These are phyloP conservation scores for Brassica cretica DNA, from an alignment of 345 rosid genomes.

Conservation along the genomic window DNA sequence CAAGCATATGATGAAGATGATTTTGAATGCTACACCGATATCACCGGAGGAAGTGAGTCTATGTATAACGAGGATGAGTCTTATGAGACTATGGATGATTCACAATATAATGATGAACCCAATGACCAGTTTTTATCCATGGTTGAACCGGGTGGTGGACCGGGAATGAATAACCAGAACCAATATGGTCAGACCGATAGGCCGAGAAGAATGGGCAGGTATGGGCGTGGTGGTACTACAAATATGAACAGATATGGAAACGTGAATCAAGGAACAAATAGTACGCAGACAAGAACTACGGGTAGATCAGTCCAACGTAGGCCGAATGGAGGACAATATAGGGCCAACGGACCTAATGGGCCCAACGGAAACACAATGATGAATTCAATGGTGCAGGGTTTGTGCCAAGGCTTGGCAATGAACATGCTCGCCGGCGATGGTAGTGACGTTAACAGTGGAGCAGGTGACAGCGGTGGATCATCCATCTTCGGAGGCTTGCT, in stretches of 20 bases:
- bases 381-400: constrained; percentile 32
- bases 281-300: constrained; percentile 1
- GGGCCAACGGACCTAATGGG: background rate
- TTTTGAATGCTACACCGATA: constrained; percentile 18
- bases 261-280: constrained; percentile 19
- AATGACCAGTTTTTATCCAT: constrained; percentile 12
- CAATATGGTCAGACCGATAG: constrained; percentile 21
- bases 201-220: background rate
- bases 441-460: constrained; percentile 14
- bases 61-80: constrained; percentile 30
- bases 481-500: constrained; percentile 22
- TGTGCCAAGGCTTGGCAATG: constrained; percentile 23
- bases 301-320: constrained; percentile 15
- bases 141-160: constrained; percentile 21
- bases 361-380: constrained; percentile 8
- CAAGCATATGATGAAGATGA: constrained; percentile 27
- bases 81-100: constrained; percentile 6
- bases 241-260: constrained; percentile 24
- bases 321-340: constrained; percentile 16
- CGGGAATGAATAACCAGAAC: constrained; percentile 11
- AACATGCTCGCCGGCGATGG: constrained; percentile 28
- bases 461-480: constrained; percentile 15
- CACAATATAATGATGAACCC: constrained; percentile 13
- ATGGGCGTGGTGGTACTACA: constrained; percentile 25
- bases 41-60: constrained; percentile 26